Evolutionary conservation across 257 asterid genomes (phyloP), one percentile per base, ranked within the genome.

Genomic region (Striga asiatica): DNA sequence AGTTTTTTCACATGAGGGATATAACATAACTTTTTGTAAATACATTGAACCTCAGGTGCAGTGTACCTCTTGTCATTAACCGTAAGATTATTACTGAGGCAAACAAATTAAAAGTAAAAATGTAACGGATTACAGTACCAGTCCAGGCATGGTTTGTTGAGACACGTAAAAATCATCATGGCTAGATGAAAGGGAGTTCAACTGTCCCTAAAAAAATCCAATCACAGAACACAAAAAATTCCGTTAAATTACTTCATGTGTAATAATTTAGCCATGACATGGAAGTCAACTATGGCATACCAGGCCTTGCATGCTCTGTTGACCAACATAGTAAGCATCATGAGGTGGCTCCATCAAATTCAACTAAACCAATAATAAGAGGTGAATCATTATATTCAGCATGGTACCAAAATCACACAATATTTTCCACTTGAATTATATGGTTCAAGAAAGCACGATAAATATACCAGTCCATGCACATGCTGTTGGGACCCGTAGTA

Each of bases 291-390:
- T 16, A 57, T 22, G 55, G 63, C 79, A 8, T 79, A 91, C 98
- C 95, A 87, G 75, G 58, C 94, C 93, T 58, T 71, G 95, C 81
- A 87, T 82, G 32, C 72, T 67, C 65, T 60, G 94, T 66, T 82
- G 94, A 72, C 82, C 60, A 21, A 81, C 92, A 70, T 79, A 84
- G 71, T 82, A 88, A 60, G 80, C 78, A 51, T 87, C 97, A 41
- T 81, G 84, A 18, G 97, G 97, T 25, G 92, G 94, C 77, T 91
- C 98, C 98, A 87, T 91, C 82, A 91, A 71, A 71, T 91, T 91
- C 64, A 91, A 76, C 88, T 91, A 89, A 65, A 78, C 68, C 72
- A 68, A 75, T 20, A 59, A 66, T 35, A 53, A 47, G 68, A 9
- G 14, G 27, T 21, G 60, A 52, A 37, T 43, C 49, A 14, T 18